Base-by-base conservation (phyloP, 2,329 filamentous ascomycete species). In the Fusarium robinianum region DNA sequence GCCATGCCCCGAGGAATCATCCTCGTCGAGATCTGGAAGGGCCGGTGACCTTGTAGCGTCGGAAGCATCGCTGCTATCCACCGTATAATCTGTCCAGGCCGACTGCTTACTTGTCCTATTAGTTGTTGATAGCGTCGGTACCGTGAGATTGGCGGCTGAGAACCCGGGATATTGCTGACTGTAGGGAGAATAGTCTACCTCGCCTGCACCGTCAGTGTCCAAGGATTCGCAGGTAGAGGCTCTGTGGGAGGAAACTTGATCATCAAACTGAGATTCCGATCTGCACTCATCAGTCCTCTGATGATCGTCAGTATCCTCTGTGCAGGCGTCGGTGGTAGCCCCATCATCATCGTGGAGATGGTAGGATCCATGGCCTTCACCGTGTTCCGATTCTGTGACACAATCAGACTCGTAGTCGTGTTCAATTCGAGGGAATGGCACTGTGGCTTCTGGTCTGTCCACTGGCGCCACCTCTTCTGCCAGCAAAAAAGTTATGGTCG, bases 81-180 rank as follows among this genome's bases (percentile, higher is more conserved):
- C 67, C 1, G 79, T 80, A 47, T 78, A 76, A 57, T 83, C 79
- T 17, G 80, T 83, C 80, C 80, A 83, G n/a, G 72, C 69, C 2
- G 79, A 81, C 40, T 77, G 74, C 34, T 80, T 76, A 50, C 79
- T 83, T 14, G 67, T 64, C 24, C 79, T 71, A 46, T 80, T 62
- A 70, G 27, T 72, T 64, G 37, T 71, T 60, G 35, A 71, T 58
- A 53, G 72, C 62, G 35, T 71, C 9, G 78, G 79, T 10, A 80
- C 71, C 37, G 67, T 65, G 7, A 81, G 67, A 42, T 69, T 76
- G 41, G 71, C n/a, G n/a, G n/a, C 71, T 10, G 73, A 67, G 14
- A 70, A 70, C 31, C 72, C 71, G 5, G 67, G 51, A 8, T 46
- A 61, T 10, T 60, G 63, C 32, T 53, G 58, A 6, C 63, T 61